These are phyloP conservation scores for Exophiala aquamarina DNA, from an alignment of 2,329 filamentous ascomycete genomes.

Conservation along the genomic window DNA sequence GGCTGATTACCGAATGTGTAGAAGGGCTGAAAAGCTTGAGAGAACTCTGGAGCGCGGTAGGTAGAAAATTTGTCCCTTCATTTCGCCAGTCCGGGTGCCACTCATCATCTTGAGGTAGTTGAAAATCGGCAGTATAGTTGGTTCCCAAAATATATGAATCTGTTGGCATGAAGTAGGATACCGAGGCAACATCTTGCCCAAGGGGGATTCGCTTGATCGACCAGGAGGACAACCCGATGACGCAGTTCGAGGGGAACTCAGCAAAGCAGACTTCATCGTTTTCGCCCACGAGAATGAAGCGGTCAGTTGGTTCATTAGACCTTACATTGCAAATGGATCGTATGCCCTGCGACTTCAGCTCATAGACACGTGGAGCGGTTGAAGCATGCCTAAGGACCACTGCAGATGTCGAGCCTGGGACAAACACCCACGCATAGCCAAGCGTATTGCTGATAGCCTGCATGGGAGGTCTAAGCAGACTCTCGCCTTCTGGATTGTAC, in stretches of 20 bases:
- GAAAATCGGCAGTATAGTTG: slow-evolving; percentile 67
- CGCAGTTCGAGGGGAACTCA: slow-evolving; percentile 66
- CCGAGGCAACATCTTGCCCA: slow-evolving; percentile 66
- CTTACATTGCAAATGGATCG: slow-evolving; percentile 72
- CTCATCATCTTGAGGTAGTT: slow-evolving; percentile 82
- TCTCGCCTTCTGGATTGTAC: slow-evolving; percentile 45
- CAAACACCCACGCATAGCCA: slow-evolving; percentile 78
- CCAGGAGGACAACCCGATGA: slow-evolving; percentile 74
- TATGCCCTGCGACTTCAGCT: slow-evolving; percentile 67
- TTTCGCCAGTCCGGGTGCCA: slow-evolving; percentile 77
- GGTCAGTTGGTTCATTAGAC: slow-evolving; percentile 60
- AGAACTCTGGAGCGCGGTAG: slow-evolving; percentile 68
- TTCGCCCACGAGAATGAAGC: slow-evolving; percentile 79
- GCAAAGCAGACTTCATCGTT: slow-evolving; percentile 42
- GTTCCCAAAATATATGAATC: slow-evolving; percentile 76
- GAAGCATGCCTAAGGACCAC: slow-evolving; percentile 82
- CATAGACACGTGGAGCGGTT: slow-evolving; percentile 72
- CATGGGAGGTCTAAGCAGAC: slow-evolving; percentile 43
- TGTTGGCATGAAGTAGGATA: slow-evolving; percentile 75
- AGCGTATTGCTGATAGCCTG: slow-evolving; percentile 54
- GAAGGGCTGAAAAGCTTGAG: slow-evolving; percentile 77
- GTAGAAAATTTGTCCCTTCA: slow-evolving; percentile 60
- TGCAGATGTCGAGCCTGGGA: slow-evolving; percentile 75
- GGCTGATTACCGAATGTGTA: slow-evolving; percentile 78
- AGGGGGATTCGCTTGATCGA: slow-evolving; percentile 71